Evolutionary conservation across 345 rosid genomes (phyloP), one percentile per base, ranked within the genome.

Genomic region (Lumnitzera racemosa): DNA sequence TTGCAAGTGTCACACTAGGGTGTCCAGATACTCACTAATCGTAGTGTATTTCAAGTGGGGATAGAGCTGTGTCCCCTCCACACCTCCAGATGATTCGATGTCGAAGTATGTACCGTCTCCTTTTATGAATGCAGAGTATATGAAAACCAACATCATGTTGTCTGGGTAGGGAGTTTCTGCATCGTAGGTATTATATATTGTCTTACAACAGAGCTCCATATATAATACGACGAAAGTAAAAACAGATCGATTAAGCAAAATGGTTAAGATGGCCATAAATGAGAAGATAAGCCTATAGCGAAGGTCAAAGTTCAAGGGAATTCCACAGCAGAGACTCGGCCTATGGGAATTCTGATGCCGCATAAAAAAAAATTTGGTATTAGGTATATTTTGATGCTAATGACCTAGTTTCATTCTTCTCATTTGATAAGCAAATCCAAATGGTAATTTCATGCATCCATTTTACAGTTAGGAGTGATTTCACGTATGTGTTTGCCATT

Each of bases 131-230:
- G 64, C 63, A 0, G 88, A 82, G 56, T 82, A 82, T 63, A 80
- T 71, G 61, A 85, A 85, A n/a, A 79, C 16, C 72, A 72, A 63
- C 51, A 43, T 68, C 79, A 72, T 74, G 66, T 71, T 76, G 60
- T 69, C 75, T 4, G 85, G 86, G 71, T 81, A 81, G 16, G 80
- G 73, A 55, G 79, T 65, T 65, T 79, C 89, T 85, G 87, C 85
- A 80, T 56, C 63, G 49, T 14, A 51, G 47, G 24, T 51, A 58
- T 5, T 55, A 15, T 10, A 57, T 49, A 7, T 20, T 46, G 47
- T 13, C 5, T 36, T 36, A 36, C 5, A 36, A 36, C 6, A 36
- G 43, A 36, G 11, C 43, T 36, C 43, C 43, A 36, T 36, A 36
- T 36, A 36, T 36, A 36, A 36, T 5, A 36, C 43, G 7, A 36